Conservation (phyloP, 2,329 filamentous ascomycete species). For the Dactylellina parvicollis region DNA sequence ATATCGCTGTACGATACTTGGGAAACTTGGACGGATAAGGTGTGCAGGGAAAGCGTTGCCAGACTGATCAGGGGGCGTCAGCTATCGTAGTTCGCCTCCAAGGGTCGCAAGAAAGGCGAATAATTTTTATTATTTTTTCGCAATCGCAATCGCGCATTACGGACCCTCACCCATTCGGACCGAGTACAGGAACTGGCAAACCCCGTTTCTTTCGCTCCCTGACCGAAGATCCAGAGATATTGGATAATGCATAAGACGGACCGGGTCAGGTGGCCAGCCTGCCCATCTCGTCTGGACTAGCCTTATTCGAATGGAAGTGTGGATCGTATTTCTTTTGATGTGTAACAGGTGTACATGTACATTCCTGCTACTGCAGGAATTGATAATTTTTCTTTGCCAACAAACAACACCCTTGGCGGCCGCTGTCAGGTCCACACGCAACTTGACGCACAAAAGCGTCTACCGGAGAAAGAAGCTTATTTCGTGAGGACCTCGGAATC, state of each 20-base stretch:
- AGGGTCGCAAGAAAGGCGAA: conserved; percentile 31
- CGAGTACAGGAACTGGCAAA: neutral
- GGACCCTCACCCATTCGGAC: conserved; percentile 4
- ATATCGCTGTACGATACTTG: conserved; percentile 86
- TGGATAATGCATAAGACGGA: conserved; percentile 31
- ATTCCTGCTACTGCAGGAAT: conserved; percentile 50
- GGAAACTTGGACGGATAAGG: conserved; percentile 73
- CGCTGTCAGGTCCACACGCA: conserved; percentile 34
- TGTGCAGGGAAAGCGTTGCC: conserved; percentile 71
- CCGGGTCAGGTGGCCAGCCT: conserved; percentile 51
- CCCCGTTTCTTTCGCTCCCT: conserved; percentile 30
- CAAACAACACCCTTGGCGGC: conserved; percentile 36
- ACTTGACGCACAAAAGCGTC: conserved; percentile 29
- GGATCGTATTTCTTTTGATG: conserved; percentile 50
- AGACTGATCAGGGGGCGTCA: conserved; percentile 71
- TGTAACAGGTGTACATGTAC: conserved; percentile 54
- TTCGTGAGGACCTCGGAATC: neutral
- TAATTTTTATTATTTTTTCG: no score
- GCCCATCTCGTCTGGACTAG: conserved; percentile 53
- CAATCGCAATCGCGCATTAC: conserved; percentile 38
- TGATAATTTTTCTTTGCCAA: conserved; percentile 41
- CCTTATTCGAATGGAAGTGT: conserved; percentile 39
- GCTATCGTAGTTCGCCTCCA: conserved; percentile 64
- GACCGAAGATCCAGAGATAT: conserved; percentile 44
- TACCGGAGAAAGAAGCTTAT: conserved; percentile 44